Evolutionary conservation across 805 yeast genomes (phyloP).

Genomic region (Schwanniomyces pseudopolymorphus): DNA sequence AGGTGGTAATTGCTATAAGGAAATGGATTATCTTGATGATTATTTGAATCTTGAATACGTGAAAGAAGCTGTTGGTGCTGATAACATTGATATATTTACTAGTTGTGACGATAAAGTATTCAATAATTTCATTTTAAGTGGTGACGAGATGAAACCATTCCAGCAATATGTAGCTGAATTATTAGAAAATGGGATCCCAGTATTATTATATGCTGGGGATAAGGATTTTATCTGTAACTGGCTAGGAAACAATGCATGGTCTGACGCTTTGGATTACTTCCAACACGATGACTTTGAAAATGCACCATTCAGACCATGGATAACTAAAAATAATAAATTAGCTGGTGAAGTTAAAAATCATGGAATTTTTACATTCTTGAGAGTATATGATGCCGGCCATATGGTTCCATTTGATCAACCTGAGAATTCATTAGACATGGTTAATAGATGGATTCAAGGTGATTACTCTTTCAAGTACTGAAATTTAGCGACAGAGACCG

Average conservation of each 20-base stretch:
- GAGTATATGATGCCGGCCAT: constrained; percentile 90
- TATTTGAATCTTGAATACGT: constrained; percentile 56
- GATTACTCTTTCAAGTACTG: constrained; percentile 40
- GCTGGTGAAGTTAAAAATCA: constrained; percentile 77
- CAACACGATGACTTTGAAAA: constrained; percentile 17
- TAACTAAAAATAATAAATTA: constrained; percentile 25
- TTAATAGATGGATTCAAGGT: constrained; percentile 82
- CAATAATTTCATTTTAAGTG: constrained; percentile 52
- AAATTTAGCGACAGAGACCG: no score
- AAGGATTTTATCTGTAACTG: constrained; percentile 47
- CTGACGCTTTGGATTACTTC: constrained; percentile 30
- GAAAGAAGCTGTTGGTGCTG: constrained; percentile 57
- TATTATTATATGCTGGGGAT: constrained; percentile 45
- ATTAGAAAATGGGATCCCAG: constrained; percentile 39
- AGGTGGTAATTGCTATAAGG: constrained; percentile 53
- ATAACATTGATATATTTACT: constrained; percentile 45
- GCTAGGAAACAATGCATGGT: constrained; percentile 46
- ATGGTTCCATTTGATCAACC: constrained; percentile 96
- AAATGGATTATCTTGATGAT: constrained; percentile 47
- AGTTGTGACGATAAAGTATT: constrained; percentile 51
- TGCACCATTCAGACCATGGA: constrained; percentile 39
- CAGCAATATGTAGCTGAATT: constrained; percentile 57
- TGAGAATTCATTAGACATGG: constrained; percentile 70
- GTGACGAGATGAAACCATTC: constrained; percentile 70
- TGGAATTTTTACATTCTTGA: constrained; percentile 73